phyloP scores from a whole-genome alignment of 2,329 filamentous ascomycete species.

The Curvularia hawaiiensis region DNA sequence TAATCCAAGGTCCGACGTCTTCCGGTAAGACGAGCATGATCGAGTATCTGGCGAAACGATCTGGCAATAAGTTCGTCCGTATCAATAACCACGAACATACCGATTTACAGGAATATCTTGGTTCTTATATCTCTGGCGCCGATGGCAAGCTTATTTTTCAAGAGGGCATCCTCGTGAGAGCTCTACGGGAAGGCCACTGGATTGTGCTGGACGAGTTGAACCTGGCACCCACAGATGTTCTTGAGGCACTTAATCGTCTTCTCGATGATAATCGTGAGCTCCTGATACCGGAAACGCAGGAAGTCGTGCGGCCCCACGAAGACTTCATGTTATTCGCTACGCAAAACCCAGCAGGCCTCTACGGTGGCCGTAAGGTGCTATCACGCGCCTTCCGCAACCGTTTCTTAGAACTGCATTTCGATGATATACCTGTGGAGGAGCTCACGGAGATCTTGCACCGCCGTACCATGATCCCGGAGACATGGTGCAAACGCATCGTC shows the following conservation, averaged over 20 bases:
- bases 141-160: slow-evolving; percentile 89
- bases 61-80: slow-evolving; percentile 93
- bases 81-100: slow-evolving; percentile 99
- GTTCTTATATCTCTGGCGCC: slow-evolving; percentile 85
- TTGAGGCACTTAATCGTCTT: slow-evolving; percentile 93
- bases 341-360: slow-evolving; percentile 93
- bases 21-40: slow-evolving; percentile 99
- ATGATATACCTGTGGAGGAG: slow-evolving; percentile 96
- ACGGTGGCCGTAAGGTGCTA: slow-evolving; percentile 90
- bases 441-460: slow-evolving; percentile 89
- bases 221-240: slow-evolving; percentile 91
- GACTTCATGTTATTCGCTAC: slow-evolving; percentile 99
- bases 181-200: slow-evolving; percentile 92
- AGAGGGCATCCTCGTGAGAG: slow-evolving; percentile 91
- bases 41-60: slow-evolving; percentile 94
- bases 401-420: slow-evolving; percentile 96
- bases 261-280: slow-evolving; percentile 96
- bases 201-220: slow-evolving; percentile 98
- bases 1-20: slow-evolving; percentile 96
- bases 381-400: slow-evolving; percentile 95
- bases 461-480: slow-evolving; percentile 85
- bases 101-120: slow-evolving; percentile 95
- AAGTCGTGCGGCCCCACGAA: slow-evolving; percentile 86
- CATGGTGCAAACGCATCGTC: slow-evolving; percentile 90
- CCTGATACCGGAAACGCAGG: slow-evolving; percentile 94